These are phyloP conservation scores for Leccinum fuscescens DNA, from an alignment of 1,284 basidiomycete genomes.

Conservation along the genomic window DNA sequence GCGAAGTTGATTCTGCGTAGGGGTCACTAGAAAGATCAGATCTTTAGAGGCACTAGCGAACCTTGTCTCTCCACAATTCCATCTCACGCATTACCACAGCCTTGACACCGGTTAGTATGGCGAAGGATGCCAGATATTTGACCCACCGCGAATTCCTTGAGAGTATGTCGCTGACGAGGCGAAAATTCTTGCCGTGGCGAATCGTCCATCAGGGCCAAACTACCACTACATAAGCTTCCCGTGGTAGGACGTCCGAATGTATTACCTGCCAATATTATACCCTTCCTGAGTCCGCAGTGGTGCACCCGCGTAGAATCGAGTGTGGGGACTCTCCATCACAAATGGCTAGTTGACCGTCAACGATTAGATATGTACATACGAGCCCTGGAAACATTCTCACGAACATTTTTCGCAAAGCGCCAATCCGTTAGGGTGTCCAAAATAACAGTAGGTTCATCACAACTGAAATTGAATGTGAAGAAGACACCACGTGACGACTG, in stretches of 20 bases:
- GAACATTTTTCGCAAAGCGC: slow-evolving; percentile 80
- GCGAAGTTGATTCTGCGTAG: slow-evolving; percentile 75
- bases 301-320: slow-evolving; percentile 91
- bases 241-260: slow-evolving; percentile 13
- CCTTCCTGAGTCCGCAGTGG: slow-evolving; percentile 88
- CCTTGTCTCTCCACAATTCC: slow-evolving; percentile 93
- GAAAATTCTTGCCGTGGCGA: slow-evolving; percentile 82
- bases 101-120: slow-evolving; percentile 29
- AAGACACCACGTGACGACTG: background rate
- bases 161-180: slow-evolving; percentile 84
- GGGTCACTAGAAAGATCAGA: slow-evolving; percentile 1
- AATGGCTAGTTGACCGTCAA: slow-evolving; percentile 56
- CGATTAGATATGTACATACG: background rate
- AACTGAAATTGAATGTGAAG: slow-evolving; percentile 40
- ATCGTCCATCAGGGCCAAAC: slow-evolving; percentile 85
- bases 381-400: slow-evolving; percentile 19
- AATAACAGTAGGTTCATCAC: slow-evolving; percentile 86
- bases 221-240: slow-evolving; percentile 29
- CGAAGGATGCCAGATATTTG: background rate
- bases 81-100: slow-evolving; percentile 94
- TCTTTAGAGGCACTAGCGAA: slow-evolving; percentile 30
- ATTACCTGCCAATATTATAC: slow-evolving; percentile 81
- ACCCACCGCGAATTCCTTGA: slow-evolving; percentile 86
- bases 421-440: slow-evolving; percentile 82
- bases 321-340: slow-evolving; percentile 63